Evolutionary conservation across 768 basidiomycete genomes (phyloP), one percentile per base, ranked within the genome.

Genomic region (Leccinum subtestaceum): DNA sequence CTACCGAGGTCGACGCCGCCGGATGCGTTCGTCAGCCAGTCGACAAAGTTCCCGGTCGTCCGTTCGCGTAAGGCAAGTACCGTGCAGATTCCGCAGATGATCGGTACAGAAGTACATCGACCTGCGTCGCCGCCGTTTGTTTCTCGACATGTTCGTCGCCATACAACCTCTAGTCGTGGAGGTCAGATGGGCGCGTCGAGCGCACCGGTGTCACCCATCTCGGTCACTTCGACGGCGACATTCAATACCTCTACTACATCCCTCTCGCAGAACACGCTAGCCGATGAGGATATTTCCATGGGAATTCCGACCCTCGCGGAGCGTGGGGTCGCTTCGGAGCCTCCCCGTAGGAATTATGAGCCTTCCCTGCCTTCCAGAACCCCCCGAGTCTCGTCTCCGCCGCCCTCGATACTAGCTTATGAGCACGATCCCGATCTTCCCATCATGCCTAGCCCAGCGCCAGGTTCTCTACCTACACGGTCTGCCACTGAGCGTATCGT

Each of bases 41-140:
- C 67, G 21, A 46, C 48, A 21, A 62, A 63, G 49, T 54, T 50
- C 0, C 23, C 23, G 8, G 59, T 43, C 9, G 61, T 66, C 29
- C 70, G 67, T 40, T 60, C 59, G 11, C 67, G 71, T 19, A 72
- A 71, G 47, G 63, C 58, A 48, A 70, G 63, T 50, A 64, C 62
- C 40, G 57, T 71, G 36, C 66, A 70, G 43, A 55, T 70, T 19
- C 70, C 66, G 15, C 64, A 59, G 21, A 59, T 51, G n/a, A 55
- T 54, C 13, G 47, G 62, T 15, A 1, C 57, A 11, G 64, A 68
- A 40, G 63, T 64, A 1, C 58, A 67, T 45, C 55, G 67, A 17
- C 67, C 73, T n/a, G 72, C 62, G n/a, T 73, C 72, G 4, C 71
- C 72, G n/a, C 73, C 73, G 15, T 73, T 73, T 50, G 65, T 73